Evolutionary conservation across 768 basidiomycete genomes (phyloP).

Genomic region (Tricholoma terreum): DNA sequence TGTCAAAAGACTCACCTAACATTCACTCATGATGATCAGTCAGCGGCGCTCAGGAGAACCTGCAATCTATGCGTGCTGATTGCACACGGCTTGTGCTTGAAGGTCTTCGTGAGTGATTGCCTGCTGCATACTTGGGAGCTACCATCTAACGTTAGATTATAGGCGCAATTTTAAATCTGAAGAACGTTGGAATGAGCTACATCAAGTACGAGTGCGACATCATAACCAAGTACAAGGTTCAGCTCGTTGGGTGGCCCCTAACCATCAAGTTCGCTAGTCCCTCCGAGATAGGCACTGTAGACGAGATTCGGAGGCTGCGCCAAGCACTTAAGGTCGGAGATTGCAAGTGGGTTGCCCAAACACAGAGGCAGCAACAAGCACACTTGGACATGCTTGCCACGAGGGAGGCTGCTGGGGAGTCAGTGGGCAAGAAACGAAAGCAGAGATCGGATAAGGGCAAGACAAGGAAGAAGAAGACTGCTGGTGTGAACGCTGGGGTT

Average conservation of each 20-base stretch:
- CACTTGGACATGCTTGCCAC: neutral
- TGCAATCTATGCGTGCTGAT: neutral
- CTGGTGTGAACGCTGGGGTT: neutral
- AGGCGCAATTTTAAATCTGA: neutral
- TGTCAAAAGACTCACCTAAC: neutral
- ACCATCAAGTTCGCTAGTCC: neutral
- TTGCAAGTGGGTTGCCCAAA: neutral
- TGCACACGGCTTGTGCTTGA: neutral
- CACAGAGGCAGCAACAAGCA: neutral
- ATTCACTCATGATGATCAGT: neutral
- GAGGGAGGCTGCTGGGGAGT: neutral
- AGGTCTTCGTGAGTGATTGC: neutral
- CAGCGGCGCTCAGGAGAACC: neutral
- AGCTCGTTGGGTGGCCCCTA: neutral
- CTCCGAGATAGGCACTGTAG: neutral
- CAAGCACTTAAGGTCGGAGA: neutral
- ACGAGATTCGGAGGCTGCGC: neutral
- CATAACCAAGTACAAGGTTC: neutral
- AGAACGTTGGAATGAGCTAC: neutral
- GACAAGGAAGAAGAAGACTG: neutral
- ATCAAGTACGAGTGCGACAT: neutral
- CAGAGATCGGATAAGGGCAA: neutral
- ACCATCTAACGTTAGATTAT: neutral
- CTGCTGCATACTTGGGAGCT: neutral
- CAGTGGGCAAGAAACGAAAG: neutral